Evolutionary conservation across 2,329 filamentous ascomycete genomes (phyloP).

Genomic region (Neopestalotiopsis sp.): DNA sequence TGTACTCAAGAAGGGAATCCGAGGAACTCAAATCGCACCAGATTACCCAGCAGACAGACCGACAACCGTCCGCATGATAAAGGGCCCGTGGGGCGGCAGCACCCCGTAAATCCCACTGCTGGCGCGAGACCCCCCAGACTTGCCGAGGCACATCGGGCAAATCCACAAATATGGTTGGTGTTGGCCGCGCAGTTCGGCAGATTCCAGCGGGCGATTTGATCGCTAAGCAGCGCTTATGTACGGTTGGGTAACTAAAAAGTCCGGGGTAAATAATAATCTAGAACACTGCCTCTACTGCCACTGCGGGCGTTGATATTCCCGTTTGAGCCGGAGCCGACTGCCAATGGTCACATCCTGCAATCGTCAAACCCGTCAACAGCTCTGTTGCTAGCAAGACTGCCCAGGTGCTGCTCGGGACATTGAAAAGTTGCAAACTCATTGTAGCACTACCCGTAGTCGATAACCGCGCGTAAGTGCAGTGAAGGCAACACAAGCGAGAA

Average conservation of each 20-base stretch:
- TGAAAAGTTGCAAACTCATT: too few relatives aligned
- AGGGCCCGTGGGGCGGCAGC: not conserved
- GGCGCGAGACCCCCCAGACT: constrained; percentile 1
- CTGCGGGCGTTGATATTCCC: not conserved
- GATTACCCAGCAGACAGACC: not conserved
- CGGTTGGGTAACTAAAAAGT: not conserved
- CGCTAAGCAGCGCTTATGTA: not conserved
- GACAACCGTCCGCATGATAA: not conserved
- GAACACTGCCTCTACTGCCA: too few relatives aligned
- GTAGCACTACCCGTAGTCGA: too few relatives aligned
- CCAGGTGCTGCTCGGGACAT: too few relatives aligned
- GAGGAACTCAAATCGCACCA: not conserved
- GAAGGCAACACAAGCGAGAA: too few relatives aligned
- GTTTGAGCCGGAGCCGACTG: not conserved
- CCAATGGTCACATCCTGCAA: too few relatives aligned
- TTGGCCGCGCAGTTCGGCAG: not conserved
- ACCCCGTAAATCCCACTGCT: not conserved
- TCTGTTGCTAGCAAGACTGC: too few relatives aligned
- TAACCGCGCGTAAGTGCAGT: too few relatives aligned
- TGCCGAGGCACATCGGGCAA: constrained; percentile 15
- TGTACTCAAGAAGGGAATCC: not conserved
- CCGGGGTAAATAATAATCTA: not conserved
- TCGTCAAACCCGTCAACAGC: too few relatives aligned
- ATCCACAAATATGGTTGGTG: not conserved
- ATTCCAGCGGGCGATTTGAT: not conserved